Percentiles rank a stretch among this genome's conserved stretches.
phyloP scores from a whole-genome alignment of 2,329 filamentous ascomycete genomes.

The Diaporthe sp. region DNA sequence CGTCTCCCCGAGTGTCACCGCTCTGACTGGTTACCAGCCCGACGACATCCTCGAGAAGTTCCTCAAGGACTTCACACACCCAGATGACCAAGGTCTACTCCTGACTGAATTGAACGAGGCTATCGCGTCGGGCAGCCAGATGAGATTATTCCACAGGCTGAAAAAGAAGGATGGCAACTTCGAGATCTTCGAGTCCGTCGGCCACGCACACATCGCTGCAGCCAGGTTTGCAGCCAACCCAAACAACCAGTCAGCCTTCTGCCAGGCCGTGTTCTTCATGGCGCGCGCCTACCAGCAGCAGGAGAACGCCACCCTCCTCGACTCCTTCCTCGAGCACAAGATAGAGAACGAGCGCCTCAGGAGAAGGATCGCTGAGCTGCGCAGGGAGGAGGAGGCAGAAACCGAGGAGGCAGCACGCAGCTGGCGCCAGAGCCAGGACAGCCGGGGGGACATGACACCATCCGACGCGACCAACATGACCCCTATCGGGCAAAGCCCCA shows the following conservation, averaged over 20 bases:
- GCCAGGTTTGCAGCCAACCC: slow-evolving; percentile 74
- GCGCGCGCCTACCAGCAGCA: slow-evolving; percentile 90
- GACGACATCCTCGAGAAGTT: slow-evolving; percentile 81
- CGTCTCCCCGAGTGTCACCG: slow-evolving; percentile 82
- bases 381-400: slow-evolving; percentile 87
- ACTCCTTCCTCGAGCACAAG: slow-evolving; percentile 96
- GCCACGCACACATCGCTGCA: slow-evolving; percentile 87
- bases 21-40: slow-evolving; percentile 80
- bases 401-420: slow-evolving; percentile 74
- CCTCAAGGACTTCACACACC: slow-evolving; percentile 86
- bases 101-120: slow-evolving; percentile 90
- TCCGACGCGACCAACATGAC: slow-evolving; percentile 61
- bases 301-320: slow-evolving; percentile 85
- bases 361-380: slow-evolving; percentile 87
- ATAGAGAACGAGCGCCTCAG: slow-evolving; percentile 92
- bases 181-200: slow-evolving; percentile 89
- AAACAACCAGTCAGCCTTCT: slow-evolving; percentile 77
- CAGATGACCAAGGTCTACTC: slow-evolving; percentile 86
- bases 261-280: slow-evolving; percentile 94
- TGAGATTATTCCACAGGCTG: slow-evolving; percentile 91
- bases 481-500: slow-evolving; percentile 45
- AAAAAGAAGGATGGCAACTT: slow-evolving; percentile 80
- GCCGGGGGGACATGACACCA: slow-evolving; percentile 65
- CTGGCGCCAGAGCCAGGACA: slow-evolving; percentile 71
- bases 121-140: slow-evolving; percentile 82